Evolutionary conservation across 2,329 filamentous ascomycete species (phyloP), one percentile per base, ranked within the genome.

Genomic region (Cladorrhinum sp.): DNA sequence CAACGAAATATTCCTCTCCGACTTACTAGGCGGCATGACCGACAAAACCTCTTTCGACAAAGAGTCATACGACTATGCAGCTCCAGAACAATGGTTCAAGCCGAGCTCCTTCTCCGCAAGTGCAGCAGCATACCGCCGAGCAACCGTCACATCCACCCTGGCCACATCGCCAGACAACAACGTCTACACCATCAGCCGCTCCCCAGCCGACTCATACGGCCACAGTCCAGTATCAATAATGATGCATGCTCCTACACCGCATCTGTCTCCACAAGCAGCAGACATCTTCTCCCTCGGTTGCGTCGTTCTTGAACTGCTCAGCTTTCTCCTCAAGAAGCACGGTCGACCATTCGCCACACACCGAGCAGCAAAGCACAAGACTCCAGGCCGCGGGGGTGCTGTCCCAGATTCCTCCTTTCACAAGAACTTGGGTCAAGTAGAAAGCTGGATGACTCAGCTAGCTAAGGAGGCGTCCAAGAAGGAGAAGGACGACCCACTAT

Each of bases 201-300:
- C 52, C 14, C 21, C 42, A 20, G 56, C 64, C 42, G 66, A 66
- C 30, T 24, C 21, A 21, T 60, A 71, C 23, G 71, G 70, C 24
- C 62, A 58, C 12, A 65, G 62, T 57, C 73, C 70, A 24, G 70
- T 73, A 12, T 69, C 70, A 39, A 69, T 74, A 48, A 75, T 73
- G 66, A 68, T 76, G 21, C 69, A 75, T 30, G 69, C 73, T 1
- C 73, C 77, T 1, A 77, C 76, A 23, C 76, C 77, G 1, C 77
- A 78, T 36, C 74, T 81, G 18, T 78, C 82, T 64, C 78, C 81
- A 2, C 82, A 84, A 64, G 82, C 83, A 62, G 84, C 86, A 50
- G 90, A 92, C 70, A 78, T 92, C 20, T 93, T 89, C 74, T 90
- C 88, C 2, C 78, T 92, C 1, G 89, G 85, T 9, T 90, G 88